Evolutionary conservation across 306 rosid species (phyloP).

Genomic region (Erythrophleum fordii): DNA sequence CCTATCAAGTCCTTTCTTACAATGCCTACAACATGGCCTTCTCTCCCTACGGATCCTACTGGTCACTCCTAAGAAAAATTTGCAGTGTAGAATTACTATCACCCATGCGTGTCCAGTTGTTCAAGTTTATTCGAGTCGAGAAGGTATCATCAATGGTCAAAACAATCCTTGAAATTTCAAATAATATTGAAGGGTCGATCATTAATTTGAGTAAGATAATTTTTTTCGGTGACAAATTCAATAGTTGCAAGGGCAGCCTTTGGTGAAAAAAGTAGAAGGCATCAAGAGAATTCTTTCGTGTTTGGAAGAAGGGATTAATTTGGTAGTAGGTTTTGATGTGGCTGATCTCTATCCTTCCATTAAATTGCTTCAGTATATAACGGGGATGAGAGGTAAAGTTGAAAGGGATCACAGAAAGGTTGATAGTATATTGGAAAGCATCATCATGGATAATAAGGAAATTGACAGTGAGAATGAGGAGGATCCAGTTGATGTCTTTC

Average conservation of each 20-base stretch:
- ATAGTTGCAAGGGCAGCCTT: neutral
- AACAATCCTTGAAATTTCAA: neutral
- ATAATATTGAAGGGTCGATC: constrained; percentile 15
- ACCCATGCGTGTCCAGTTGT: neutral
- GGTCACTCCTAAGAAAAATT: constrained; percentile 30
- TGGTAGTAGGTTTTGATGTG: neutral
- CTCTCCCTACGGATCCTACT: constrained; percentile 19
- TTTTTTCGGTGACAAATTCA: neutral
- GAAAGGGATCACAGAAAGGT: neutral
- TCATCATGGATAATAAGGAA: neutral
- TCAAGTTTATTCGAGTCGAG: constrained; percentile 29
- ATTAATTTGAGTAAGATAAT: constrained; percentile 28
- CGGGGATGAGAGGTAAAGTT: neutral
- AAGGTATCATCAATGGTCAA: constrained; percentile 19
- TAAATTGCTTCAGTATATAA: constrained; percentile 2
- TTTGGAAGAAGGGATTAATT: neutral
- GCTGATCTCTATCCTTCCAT: constrained; percentile 36
- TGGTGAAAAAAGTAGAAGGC: constrained; percentile 2
- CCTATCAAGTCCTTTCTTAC: neutral
- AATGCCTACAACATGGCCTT: neutral
- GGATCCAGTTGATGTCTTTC: constrained; percentile 40
- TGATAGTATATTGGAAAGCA: constrained; percentile 36
- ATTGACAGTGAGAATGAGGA: neutral
- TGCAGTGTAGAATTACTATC: constrained; percentile 10
- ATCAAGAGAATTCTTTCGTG: neutral